A percentile compares a stretch with the other conserved stretches of the same genome.
Conservation (phyloP, 352 stramenopile genomes). For the Pythium periplocum region DNA sequence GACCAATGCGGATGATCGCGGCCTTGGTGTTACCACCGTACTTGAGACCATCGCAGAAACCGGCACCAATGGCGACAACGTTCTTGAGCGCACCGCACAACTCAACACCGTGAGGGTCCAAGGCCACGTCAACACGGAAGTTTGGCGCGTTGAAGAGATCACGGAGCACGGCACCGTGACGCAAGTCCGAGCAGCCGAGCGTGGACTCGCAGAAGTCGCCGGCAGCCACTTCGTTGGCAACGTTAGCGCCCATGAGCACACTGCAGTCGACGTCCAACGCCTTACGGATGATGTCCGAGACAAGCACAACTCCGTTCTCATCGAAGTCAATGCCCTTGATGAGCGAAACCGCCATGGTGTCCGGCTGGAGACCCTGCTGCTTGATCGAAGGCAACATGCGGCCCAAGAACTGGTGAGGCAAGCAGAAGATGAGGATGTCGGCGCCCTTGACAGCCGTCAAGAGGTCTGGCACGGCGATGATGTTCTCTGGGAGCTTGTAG, state of each 20-base stretch:
- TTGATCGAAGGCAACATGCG: slow-evolving; percentile 89
- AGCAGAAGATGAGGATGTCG: slow-evolving; percentile 42
- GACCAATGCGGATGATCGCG: slow-evolving; percentile 93
- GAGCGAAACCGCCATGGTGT: slow-evolving; percentile 79
- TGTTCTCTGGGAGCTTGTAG: slow-evolving; percentile 92
- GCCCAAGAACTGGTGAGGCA: slow-evolving; percentile 89
- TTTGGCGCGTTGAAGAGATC: slow-evolving; percentile 77
- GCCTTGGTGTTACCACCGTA: slow-evolving; percentile 97
- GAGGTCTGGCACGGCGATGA: slow-evolving; percentile 91
- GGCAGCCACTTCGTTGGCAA: slow-evolving; percentile 94
- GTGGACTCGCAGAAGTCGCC: slow-evolving; percentile 97
- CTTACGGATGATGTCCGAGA: slow-evolving; percentile 87
- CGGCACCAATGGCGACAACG: slow-evolving; percentile 95
- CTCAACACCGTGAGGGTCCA: slow-evolving; percentile 93
- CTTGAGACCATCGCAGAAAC: slow-evolving; percentile 94
- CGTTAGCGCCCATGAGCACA: slow-evolving; percentile 97
- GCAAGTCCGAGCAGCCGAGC: slow-evolving; percentile 83
- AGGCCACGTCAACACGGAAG: slow-evolving; percentile 93
- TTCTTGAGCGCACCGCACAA: slow-evolving; percentile 97
- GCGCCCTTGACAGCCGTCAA: slow-evolving; percentile 84
- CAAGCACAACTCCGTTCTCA: slow-evolving; percentile 74
- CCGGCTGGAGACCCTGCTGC: slow-evolving; percentile 52
- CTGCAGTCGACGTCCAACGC: slow-evolving; percentile 83
- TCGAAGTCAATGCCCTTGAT: slow-evolving; percentile 92
- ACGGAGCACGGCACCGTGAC: slow-evolving; percentile 56